Base-by-base conservation (phyloP, 108 stramenopile species). In the Cyclotella kingstonii region DNA sequence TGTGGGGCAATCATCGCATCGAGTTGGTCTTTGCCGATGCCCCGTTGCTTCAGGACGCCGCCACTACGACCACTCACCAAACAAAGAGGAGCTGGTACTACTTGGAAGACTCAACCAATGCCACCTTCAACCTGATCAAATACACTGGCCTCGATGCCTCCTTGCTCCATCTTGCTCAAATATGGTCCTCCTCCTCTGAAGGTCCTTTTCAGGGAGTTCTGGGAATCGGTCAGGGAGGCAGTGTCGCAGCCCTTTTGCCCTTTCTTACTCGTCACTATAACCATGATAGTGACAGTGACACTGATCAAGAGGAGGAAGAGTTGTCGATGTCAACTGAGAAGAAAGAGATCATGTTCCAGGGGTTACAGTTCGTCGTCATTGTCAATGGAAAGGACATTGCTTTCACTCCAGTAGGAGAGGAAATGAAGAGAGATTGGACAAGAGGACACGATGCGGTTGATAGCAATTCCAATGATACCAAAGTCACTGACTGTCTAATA, bases 11-110 rank as follows among this genome's bases (percentile, higher is more conserved):
- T 17, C 84, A 94, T 41, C 78, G 71, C 0, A 94, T 94, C 60
- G 93, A 94, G 59, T 60, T 94, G 4, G 87, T 84, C 22, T 94
- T 85, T 50, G 62, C 89, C 35, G 86, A 94, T 53, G 60, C 52
- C 42, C 93, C 93, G 5, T 50, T 90, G 41, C 30, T 80, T 2
- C 72, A 74, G 46, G 72, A 46, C 18, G 48, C 31, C 33, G 23
- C 25, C 33, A 56, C 65, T 0, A 2, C 5, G 10, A 2, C 27
- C 27, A 14, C 38, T n/a, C 18, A 35, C 40, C 44, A 62, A 69
- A 57, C 14, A 63, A 55, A 14, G 73, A 63, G n/a, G 50, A 38
- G 76, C 31, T 29, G 72, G 17, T 70, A 68, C 68, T 69, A 63
- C 41, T 50, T 73, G 3, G 54, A 47, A 54, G 62, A 78, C 25